phyloP scores from a whole-genome alignment of 1,284 basidiomycete genomes.

The Thelephora terrestris region DNA sequence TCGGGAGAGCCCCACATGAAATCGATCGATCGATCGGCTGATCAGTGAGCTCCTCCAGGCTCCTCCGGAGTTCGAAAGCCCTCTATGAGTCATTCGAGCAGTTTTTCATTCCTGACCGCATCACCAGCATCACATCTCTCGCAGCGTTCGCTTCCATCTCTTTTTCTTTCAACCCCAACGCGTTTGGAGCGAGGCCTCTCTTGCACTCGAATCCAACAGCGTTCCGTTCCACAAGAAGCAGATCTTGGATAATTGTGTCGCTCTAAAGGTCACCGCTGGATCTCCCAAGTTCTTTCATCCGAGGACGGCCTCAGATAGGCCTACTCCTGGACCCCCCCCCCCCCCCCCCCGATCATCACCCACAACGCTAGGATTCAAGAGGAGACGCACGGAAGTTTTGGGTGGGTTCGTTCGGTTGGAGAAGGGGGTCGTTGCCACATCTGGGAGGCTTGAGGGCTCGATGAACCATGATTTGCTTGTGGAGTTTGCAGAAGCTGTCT shows the following conservation, averaged over 20 bases:
- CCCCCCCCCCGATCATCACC: slow-evolving; percentile 59
- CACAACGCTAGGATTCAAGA: slow-evolving; percentile 67
- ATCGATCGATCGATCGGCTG: no score
- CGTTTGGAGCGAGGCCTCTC: slow-evolving; percentile 1
- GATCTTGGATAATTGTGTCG: slow-evolving; percentile 37
- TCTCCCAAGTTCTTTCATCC: slow-evolving; percentile 40
- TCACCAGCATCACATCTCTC: no score
- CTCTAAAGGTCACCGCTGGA: slow-evolving; percentile 32
- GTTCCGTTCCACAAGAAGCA: slow-evolving; percentile 35
- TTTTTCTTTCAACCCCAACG: no score
- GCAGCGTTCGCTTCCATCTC: no score
- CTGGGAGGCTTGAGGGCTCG: no score
- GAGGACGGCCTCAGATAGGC: slow-evolving; percentile 62
- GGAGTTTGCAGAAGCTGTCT: slow-evolving; percentile 43
- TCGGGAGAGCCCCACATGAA: no score
- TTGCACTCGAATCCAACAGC: slow-evolving; percentile 5
- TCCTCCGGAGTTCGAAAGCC: no score
- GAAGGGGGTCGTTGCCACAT: slow-evolving; percentile 44
- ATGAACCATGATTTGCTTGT: slow-evolving; percentile 9
- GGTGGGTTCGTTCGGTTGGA: slow-evolving; percentile 51
- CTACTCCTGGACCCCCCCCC: slow-evolving; percentile 56
- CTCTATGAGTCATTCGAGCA: no score
- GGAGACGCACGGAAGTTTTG: slow-evolving; percentile 54
- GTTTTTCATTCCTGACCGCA: no score
- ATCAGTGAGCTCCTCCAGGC: no score